Conservation (phyloP, 371 early-diverging fungal species). For the Batrachochytrium dendrobatidis region DNA sequence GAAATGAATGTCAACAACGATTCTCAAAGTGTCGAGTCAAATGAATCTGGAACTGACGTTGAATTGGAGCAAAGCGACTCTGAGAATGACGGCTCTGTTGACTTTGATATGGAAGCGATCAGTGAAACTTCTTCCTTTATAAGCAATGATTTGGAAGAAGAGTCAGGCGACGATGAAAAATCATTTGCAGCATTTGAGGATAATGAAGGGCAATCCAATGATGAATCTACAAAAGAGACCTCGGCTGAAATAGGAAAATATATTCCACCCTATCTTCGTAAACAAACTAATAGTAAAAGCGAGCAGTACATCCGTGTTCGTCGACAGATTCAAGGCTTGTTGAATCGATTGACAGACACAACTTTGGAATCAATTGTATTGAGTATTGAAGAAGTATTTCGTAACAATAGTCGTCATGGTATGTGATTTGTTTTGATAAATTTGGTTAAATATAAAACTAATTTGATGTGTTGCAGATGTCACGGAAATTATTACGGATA, state of each 20-base stretch:
- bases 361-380: constrained; percentile 79
- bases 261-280: constrained; percentile 84
- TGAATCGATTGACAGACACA: constrained; percentile 80
- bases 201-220: neutral
- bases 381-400: constrained; percentile 72
- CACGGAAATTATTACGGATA: constrained; percentile 70
- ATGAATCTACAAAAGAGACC: constrained; percentile 8
- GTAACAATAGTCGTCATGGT: constrained; percentile 71
- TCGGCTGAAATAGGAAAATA: constrained; percentile 50
- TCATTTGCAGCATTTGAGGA: neutral
- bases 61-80: constrained; percentile 11
- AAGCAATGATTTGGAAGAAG: neutral
- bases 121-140: neutral
- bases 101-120: too few species aligned
- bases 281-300: constrained; percentile 16
- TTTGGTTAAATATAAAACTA: neutral
- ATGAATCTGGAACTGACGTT: constrained; percentile 15
- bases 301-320: constrained; percentile 56
- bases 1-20: constrained; percentile 4
- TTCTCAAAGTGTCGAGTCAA: constrained; percentile 12
- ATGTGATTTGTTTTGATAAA: neutral
- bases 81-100: too few species aligned
- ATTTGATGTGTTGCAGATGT: constrained; percentile 44
- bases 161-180: constrained; percentile 12
- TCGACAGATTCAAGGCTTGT: constrained; percentile 73